Evolutionary conservation across 2,329 filamentous ascomycete genomes (phyloP).

Genomic region (Pleomassaria siparia): DNA sequence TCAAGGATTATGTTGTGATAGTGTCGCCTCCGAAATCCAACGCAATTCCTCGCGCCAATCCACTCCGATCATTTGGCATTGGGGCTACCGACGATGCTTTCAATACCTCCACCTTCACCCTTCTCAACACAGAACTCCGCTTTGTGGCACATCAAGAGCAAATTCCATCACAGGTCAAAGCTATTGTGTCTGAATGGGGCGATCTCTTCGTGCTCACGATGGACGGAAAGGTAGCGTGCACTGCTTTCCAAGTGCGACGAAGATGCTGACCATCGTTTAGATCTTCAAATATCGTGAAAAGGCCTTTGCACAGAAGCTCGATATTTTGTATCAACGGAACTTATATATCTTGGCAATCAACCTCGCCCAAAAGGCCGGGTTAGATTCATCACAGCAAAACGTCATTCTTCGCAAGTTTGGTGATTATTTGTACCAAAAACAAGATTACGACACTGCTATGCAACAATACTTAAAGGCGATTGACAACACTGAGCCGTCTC

Average conservation of each 20-base stretch:
- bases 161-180: constrained; percentile 75
- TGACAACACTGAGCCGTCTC: constrained; percentile 92
- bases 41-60: constrained; percentile 56
- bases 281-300: constrained; percentile 90
- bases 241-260: background rate
- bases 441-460: constrained; percentile 98
- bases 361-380: constrained; percentile 82
- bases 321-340: constrained; percentile 91
- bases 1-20: constrained; percentile 82
- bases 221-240: constrained; percentile 76
- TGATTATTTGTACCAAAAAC: constrained; percentile 91
- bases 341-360: constrained; percentile 91
- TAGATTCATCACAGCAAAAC: constrained; percentile 81
- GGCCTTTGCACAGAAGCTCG: constrained; percentile 82
- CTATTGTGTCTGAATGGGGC: constrained; percentile 84
- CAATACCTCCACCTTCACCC: constrained; percentile 82
- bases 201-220: constrained; percentile 87
- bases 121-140: constrained; percentile 88
- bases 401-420: constrained; percentile 92
- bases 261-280: constrained; percentile 47
- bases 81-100: constrained; percentile 75
- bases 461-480: constrained; percentile 96
- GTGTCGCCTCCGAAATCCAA: constrained; percentile 74
- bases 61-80: constrained; percentile 73
- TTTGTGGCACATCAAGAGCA: constrained; percentile 89